A percentile compares a stretch with the other conserved stretches of the same genome.
Conservation (phyloP, 1,284 basidiomycete species). For the Phylloboletellus chloephorus region DNA sequence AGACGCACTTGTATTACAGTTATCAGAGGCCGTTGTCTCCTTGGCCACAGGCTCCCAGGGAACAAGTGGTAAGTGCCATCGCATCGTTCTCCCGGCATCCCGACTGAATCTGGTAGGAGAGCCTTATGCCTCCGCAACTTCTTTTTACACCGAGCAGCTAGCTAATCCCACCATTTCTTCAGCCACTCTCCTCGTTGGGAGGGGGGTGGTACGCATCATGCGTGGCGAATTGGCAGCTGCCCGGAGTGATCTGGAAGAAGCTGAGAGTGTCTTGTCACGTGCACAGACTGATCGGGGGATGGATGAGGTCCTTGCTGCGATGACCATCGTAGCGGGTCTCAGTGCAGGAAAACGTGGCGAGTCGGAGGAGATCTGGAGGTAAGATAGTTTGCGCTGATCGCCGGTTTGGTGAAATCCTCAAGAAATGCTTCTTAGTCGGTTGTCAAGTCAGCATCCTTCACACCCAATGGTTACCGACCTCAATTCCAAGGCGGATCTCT, state of each 20-base stretch:
- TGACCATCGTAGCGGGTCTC: conserved; percentile 62
- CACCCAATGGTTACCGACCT: conserved; percentile 70
- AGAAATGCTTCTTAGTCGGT: conserved; percentile 38
- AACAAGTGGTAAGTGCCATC: conserved; percentile 23
- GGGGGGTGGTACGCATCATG: conserved; percentile 79
- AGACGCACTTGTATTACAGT: conserved; percentile 84
- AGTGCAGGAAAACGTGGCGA: conserved; percentile 54
- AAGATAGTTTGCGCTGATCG: conserved; percentile 12
- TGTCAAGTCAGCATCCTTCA: conserved; percentile 52
- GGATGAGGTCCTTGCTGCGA: conserved; percentile 65
- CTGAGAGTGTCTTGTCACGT: conserved; percentile 41
- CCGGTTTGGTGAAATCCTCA: not conserved
- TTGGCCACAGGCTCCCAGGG: conserved; percentile 73
- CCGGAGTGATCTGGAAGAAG: conserved; percentile 80
- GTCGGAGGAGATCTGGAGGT: conserved; percentile 66
- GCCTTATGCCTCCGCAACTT: conserved; percentile 63
- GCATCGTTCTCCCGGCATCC: not conserved
- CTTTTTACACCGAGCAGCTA: conserved; percentile 91
- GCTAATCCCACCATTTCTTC: conserved; percentile 79
- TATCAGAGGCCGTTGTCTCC: conserved; percentile 84
- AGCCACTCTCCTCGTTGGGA: conserved; percentile 71
- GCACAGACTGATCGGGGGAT: conserved; percentile 20
- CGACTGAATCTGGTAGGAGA: conserved; percentile 20
- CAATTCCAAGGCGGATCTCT: conserved; percentile 53
- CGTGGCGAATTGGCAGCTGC: conserved; percentile 79